phyloP scores from a whole-genome alignment of 225 moss, liverwort and hornwort species.

The Antitrichia curtipendula region DNA sequence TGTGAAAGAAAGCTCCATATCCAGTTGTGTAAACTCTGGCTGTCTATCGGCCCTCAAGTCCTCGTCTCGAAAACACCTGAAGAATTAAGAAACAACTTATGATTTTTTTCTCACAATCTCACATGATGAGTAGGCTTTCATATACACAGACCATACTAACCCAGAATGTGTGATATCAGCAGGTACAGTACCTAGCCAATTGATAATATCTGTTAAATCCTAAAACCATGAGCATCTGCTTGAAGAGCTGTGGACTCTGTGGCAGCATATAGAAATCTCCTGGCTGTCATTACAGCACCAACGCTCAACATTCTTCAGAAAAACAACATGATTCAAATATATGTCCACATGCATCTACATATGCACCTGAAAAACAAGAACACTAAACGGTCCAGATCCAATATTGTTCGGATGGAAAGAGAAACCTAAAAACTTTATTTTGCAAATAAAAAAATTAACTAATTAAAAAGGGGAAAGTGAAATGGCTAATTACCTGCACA shows the following conservation, averaged over 20 bases:
- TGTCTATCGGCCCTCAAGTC: constrained; percentile 97
- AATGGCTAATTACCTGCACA: constrained; percentile 42
- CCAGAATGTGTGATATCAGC: not conserved
- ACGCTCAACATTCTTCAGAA: not conserved
- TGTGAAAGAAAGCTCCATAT: constrained; percentile 91
- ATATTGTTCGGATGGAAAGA: not conserved
- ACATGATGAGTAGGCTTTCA: not conserved
- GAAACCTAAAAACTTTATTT: not conserved
- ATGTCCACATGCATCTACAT: not conserved
- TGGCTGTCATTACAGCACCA: constrained; percentile 38
- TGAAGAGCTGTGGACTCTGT: constrained; percentile 97
- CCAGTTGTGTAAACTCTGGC: constrained; percentile 96
- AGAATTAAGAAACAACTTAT: not conserved
- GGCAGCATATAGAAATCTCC: constrained; percentile 96
- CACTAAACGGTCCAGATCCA: not conserved
- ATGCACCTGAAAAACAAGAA: not conserved
- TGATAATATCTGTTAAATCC: constrained; percentile 99
- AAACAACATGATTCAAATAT: not conserved
- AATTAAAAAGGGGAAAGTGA: not conserved
- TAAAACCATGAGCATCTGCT: constrained; percentile 99
- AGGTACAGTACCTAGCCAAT: constrained; percentile 54
- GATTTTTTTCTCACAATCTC: not conserved
- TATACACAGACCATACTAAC: not conserved
- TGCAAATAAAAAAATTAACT: not conserved
- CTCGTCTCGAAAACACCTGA: constrained; percentile 98